phyloP scores from a whole-genome alignment of 345 rosid genomes.

The Ricinus communis region DNA sequence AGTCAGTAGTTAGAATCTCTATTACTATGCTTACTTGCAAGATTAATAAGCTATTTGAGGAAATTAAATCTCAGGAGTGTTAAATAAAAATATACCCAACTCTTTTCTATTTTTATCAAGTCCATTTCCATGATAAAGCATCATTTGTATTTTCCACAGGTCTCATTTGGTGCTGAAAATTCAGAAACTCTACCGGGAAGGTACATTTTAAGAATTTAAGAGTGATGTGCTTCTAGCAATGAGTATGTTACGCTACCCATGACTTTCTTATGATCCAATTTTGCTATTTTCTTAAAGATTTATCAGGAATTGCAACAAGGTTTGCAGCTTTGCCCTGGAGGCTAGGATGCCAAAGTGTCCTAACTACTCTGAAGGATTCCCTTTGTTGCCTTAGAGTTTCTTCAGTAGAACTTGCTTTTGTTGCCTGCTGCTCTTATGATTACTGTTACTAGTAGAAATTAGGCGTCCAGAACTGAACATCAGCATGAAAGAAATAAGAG shows the following conservation, averaged over 20 bases:
- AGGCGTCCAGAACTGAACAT: constrained; percentile 16
- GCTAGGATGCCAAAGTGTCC: constrained; percentile 85
- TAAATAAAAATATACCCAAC: too few relatives aligned
- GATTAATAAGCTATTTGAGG: too few relatives aligned
- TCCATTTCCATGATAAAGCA: neutral
- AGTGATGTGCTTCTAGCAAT: neutral
- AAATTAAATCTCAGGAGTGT: too few relatives aligned
- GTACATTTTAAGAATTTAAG: constrained; percentile 35
- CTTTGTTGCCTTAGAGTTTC: constrained; percentile 74
- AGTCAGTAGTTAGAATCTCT: too few relatives aligned
- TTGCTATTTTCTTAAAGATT: constrained; percentile 46
- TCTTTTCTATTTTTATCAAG: too few relatives aligned
- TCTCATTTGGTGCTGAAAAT: constrained; percentile 64
- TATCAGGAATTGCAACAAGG: constrained; percentile 87
- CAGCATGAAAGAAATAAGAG: constrained; percentile 11
- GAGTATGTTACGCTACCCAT: too few relatives aligned
- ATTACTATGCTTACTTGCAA: too few relatives aligned
- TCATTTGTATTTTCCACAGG: constrained; percentile 41
- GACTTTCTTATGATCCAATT: neutral
- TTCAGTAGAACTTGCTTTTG: constrained; percentile 63
- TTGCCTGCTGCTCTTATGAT: constrained; percentile 13
- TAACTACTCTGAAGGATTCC: constrained; percentile 77
- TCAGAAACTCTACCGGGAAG: constrained; percentile 94
- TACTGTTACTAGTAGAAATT: neutral
- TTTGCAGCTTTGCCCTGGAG: constrained; percentile 98